These are phyloP conservation scores for Thuja plicata DNA, from an alignment of 83 land plant species.

Conservation along the genomic window DNA sequence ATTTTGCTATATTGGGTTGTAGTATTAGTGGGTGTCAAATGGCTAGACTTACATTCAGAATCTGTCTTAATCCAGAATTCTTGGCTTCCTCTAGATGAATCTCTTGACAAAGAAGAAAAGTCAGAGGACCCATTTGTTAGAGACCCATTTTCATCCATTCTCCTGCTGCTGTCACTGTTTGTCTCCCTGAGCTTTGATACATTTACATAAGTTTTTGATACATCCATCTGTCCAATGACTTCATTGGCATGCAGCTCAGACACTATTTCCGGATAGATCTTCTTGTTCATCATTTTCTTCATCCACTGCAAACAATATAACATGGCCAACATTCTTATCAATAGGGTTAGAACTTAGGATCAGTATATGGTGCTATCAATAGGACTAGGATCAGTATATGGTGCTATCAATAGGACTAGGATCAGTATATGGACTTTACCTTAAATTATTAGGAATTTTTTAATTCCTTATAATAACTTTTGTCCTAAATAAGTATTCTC, in stretches of 20 bases:
- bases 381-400: too few relatives aligned
- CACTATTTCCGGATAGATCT: constrained; percentile 1
- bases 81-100: not conserved
- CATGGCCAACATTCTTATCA: too few relatives aligned
- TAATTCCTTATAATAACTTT: too few relatives aligned
- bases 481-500: too few relatives aligned
- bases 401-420: too few relatives aligned
- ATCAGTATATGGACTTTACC: too few relatives aligned
- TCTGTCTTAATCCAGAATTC: constrained; percentile 9
- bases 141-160: not conserved
- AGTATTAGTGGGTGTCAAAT: not conserved
- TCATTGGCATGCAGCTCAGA: not conserved
- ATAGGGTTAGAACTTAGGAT: too few relatives aligned
- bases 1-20: not conserved
- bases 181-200: not conserved
- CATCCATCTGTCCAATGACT: not conserved
- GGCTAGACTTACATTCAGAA: constrained; percentile 1
- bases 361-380: too few relatives aligned
- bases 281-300: constrained; percentile 14
- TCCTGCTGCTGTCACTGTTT: not conserved
- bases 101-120: not conserved
- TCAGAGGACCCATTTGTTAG: not conserved
- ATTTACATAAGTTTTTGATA: constrained; percentile 10
- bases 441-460: too few relatives aligned
- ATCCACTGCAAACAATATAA: constrained; percentile 1